Base-by-base conservation (phyloP, 2,329 filamentous ascomycete species). In the Pezicula neosporulosa region DNA sequence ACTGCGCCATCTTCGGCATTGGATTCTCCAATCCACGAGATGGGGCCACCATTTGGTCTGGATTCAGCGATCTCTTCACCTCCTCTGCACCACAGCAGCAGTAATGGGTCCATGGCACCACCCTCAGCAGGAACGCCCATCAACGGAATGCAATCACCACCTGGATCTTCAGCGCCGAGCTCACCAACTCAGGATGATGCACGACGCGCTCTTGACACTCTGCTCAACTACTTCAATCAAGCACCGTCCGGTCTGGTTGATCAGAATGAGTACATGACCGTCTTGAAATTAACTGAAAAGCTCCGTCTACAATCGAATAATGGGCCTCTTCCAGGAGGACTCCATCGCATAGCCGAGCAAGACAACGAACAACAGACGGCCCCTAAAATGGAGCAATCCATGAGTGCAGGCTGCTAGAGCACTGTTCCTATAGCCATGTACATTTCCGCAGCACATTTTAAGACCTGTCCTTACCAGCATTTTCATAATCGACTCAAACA, bases 161-260 rank as follows among this genome's bases (percentile, higher is more conserved):
- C 82, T 36, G 73, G 81, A 54, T 78, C 80, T 38, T 78, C 82
- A 46, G 78, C 60, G 6, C 63, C 85, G 1, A 80, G 71, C 27
- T 87, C 87, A 2, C 88, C 87, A 0, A 90, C 86, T 0, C 88
- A 91, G 59, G 91, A 97, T 60, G 91, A 97, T 67, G 92, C 92
- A 4, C 81, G 89, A 37, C 80, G 83, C 47, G 93, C 92, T 1
- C 79, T 95, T 4, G 86, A 93, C 62, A 85, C 92, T 2, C 82
- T 97, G 18, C 80, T 96, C 66, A 86, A 73, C 54, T 96, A 93
- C 65, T 87, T 97, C 66, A 84, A 85, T 54, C 81, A 87, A 59
- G 82, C 85, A 12, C 71, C 77, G 0, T 74, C 69, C 19, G 86
- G 84, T 1, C 80, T 90, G 30, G 82, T 89, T 15, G 89, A 94